Conservation (phyloP, 2,329 filamentous ascomycete genomes). For the Fusarium phyllophilum region DNA sequence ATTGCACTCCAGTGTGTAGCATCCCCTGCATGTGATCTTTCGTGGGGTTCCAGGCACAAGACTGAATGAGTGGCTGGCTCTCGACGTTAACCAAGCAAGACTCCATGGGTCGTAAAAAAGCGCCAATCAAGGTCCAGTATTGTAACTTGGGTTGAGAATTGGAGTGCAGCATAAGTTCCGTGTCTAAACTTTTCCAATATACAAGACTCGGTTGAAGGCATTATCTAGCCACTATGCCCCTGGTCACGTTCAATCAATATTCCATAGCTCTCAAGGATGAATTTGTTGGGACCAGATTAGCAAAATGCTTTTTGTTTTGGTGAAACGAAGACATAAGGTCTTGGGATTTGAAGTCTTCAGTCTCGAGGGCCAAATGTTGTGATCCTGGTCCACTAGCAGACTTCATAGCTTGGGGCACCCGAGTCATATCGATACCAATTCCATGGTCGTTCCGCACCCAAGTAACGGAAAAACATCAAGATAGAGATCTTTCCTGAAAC, state of each 20-base stretch:
- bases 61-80: background rate
- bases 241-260: background rate
- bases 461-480: background rate
- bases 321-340: background rate
- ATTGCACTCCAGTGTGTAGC: background rate
- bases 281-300: background rate
- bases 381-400: conserved; percentile 9
- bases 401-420: background rate
- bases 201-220: background rate
- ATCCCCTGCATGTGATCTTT: background rate
- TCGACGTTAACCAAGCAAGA: background rate
- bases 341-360: background rate
- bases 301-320: background rate
- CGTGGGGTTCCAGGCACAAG: background rate
- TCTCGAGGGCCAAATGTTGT: conserved; percentile 1
- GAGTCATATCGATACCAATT: conserved; percentile 16
- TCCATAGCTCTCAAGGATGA: background rate
- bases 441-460: conserved; percentile 13
- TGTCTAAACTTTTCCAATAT: background rate
- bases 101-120: background rate
- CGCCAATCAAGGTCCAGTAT: background rate
- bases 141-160: background rate
- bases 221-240: background rate
- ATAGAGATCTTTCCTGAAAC: conserved; percentile 22
- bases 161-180: background rate